Conservation (phyloP, 2,329 filamentous ascomycete species). For the Chaetomium globosum region DNA sequence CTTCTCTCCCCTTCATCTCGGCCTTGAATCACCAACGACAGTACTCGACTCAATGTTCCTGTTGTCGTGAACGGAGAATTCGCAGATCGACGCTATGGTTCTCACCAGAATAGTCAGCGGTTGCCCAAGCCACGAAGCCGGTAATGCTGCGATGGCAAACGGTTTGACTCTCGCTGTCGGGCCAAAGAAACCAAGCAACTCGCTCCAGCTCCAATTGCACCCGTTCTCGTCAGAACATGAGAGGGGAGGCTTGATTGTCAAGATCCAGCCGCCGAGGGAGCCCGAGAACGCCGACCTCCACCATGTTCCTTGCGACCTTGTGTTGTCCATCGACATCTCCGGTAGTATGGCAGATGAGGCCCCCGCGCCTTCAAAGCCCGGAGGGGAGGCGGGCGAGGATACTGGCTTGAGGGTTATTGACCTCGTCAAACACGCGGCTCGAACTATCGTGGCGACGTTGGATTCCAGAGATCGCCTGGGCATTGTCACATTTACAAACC, state of each 20-base stretch:
- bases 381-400: conserved; percentile 51
- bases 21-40: not conserved
- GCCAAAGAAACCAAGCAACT: not conserved
- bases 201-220: conserved; percentile 40
- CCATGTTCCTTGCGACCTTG: conserved; percentile 61
- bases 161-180: not conserved
- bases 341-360: conserved; percentile 57
- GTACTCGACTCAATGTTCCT: not conserved
- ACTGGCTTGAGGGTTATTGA: conserved; percentile 60
- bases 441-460: conserved; percentile 59
- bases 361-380: conserved; percentile 47
- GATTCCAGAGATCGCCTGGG: conserved; percentile 58
- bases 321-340: conserved; percentile 64
- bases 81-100: not conserved
- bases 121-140: not conserved
- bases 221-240: conserved; percentile 44
- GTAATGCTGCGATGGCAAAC: not conserved
- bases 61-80: not conserved
- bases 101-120: not conserved
- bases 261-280: conserved; percentile 49
- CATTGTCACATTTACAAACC: conserved; percentile 57
- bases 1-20: not conserved
- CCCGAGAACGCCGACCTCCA: conserved; percentile 38
- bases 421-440: conserved; percentile 61
- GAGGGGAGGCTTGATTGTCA: conserved; percentile 46